Evolutionary conservation across 345 rosid genomes (phyloP).

Genomic region (Hevea brasiliensis): DNA sequence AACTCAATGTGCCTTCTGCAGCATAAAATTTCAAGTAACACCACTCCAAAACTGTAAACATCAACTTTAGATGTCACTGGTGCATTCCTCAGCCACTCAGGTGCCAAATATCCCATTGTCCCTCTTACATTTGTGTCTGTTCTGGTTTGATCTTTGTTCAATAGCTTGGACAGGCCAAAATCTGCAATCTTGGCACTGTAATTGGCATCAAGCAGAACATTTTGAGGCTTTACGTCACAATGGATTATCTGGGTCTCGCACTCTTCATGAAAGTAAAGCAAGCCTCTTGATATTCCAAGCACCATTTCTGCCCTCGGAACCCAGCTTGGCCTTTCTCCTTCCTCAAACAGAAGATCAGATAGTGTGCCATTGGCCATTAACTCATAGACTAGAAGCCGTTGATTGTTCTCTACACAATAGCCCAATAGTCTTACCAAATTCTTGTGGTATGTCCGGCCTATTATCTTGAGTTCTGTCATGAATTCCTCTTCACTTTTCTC

Average conservation of each 20-base stretch:
- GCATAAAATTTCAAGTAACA: constrained; percentile 34
- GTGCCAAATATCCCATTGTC: constrained; percentile 37
- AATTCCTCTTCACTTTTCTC: constrained; percentile 28
- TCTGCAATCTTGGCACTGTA: constrained; percentile 33
- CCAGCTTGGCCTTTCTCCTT: constrained; percentile 26
- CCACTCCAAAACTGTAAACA: constrained; percentile 32
- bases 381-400: constrained; percentile 31
- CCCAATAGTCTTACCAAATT: constrained; percentile 35
- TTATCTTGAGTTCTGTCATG: constrained; percentile 33
- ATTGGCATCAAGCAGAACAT: constrained; percentile 29
- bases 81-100: constrained; percentile 35
- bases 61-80: constrained; percentile 36
- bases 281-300: constrained; percentile 29
- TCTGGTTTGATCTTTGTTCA: constrained; percentile 37
- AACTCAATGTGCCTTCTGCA: constrained; percentile 37
- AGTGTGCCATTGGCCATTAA: constrained; percentile 29
- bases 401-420: constrained; percentile 27
- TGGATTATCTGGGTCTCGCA: constrained; percentile 32
- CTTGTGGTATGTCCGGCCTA: constrained; percentile 33
- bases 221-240: constrained; percentile 40
- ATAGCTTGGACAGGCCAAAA: constrained; percentile 36
- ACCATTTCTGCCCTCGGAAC: constrained; percentile 25
- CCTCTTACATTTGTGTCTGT: constrained; percentile 33
- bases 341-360: constrained; percentile 18
- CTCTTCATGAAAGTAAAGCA: constrained; percentile 35